Percentiles rank a stretch among this genome's conserved stretches.
Conservation (phyloP, 2,329 filamentous ascomycete species). For the Emmonsiellopsis sp. region DNA sequence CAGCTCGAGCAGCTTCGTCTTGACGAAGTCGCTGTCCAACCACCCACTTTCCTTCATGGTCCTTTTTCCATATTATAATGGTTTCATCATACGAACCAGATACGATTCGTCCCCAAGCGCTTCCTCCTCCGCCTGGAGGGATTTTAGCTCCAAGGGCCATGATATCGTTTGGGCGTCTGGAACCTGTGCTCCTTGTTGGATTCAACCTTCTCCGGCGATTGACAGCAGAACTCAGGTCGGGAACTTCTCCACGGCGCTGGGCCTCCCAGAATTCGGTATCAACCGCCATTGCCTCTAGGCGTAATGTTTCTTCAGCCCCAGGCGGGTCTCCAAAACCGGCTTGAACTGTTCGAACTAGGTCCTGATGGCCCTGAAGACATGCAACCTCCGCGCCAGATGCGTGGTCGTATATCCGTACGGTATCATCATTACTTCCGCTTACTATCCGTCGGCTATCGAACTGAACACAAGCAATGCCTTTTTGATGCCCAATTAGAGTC, state of each 20-base stretch:
- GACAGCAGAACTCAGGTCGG: conserved; percentile 31
- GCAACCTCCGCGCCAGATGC: conserved; percentile 81
- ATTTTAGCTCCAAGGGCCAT: conserved; percentile 71
- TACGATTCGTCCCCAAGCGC: conserved; percentile 85
- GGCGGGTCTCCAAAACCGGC: conserved; percentile 86
- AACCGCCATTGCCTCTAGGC: conserved; percentile 60
- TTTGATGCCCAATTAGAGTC: conserved; percentile 78
- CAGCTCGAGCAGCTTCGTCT: conserved; percentile 37
- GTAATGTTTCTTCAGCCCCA: conserved; percentile 67
- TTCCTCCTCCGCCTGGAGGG: conserved; percentile 82
- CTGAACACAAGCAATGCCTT: conserved; percentile 95
- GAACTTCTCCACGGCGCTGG: conserved; percentile 36
- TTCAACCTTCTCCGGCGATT: conserved; percentile 44
- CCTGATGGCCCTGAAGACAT: conserved; percentile 69
- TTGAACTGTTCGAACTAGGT: conserved; percentile 87
- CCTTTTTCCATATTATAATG: conserved; percentile 88
- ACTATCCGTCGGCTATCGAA: conserved; percentile 91
- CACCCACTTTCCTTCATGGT: conserved; percentile 77
- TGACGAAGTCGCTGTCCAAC: conserved; percentile 66
- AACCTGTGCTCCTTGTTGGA: conserved; percentile 58
- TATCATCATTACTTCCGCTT: conserved; percentile 91
- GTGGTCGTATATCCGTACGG: conserved; percentile 89
- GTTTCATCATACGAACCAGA: conserved; percentile 95
- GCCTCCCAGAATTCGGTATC: conserved; percentile 64
- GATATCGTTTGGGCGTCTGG: conserved; percentile 64